Conservation (phyloP, 331 rosid species). For the Quercus lobata region DNA sequence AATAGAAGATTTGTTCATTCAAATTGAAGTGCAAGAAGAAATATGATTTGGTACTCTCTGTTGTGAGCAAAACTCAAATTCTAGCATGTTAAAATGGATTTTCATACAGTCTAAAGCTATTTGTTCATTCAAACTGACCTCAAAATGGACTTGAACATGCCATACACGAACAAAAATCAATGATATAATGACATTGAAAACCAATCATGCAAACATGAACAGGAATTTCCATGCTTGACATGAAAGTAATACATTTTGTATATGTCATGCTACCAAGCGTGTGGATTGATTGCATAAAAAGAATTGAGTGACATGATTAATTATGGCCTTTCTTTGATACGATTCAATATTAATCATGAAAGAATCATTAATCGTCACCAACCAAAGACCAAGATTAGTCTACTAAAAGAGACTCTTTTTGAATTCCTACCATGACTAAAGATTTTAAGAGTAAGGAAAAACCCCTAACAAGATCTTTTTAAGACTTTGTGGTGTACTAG, state of each 20-base stretch:
- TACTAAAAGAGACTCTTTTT: not conserved
- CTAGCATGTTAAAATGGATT: no score
- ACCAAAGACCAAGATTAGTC: not conserved
- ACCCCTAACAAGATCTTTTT: not conserved
- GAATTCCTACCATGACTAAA: not conserved
- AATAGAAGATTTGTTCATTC: no score
- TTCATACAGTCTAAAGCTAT: no score
- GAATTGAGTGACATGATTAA: not conserved
- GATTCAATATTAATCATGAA: not conserved
- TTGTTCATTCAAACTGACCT: no score
- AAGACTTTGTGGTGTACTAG: not conserved
- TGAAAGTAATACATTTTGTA: not conserved
- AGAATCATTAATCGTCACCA: not conserved
- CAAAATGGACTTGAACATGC: no score
- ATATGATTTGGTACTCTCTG: no score
- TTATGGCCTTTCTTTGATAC: not conserved
- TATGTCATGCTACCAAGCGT: not conserved
- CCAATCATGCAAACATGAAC: no score
- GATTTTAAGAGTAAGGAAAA: not conserved
- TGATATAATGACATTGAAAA: no score
- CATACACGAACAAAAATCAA: no score
- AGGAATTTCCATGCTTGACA: no score
- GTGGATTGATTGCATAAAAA: not conserved
- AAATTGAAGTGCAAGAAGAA: no score
- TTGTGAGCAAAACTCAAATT: no score